These are phyloP conservation scores for Colletotrichum cuscutae DNA, from an alignment of 2,329 filamentous ascomycete genomes.

Conservation along the genomic window DNA sequence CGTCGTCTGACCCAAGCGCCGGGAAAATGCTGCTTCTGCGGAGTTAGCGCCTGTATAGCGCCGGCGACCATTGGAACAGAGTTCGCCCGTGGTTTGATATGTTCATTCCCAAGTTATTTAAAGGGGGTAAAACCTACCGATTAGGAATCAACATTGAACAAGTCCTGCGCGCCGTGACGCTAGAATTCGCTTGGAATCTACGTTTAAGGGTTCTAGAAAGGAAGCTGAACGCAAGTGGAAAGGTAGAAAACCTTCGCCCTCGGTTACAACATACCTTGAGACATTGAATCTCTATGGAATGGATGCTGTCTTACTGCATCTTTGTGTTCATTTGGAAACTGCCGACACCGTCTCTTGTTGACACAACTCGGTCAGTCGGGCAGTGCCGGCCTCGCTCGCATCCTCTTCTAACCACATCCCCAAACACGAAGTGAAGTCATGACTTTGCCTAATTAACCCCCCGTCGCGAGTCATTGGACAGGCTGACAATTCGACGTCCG, in stretches of 20 bases:
- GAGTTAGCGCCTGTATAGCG: neutral
- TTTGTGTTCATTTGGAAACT: neutral
- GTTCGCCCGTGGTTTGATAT: conserved; percentile 28
- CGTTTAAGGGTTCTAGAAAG: neutral
- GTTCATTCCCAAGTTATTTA: neutral
- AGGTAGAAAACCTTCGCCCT: neutral
- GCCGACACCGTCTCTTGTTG: neutral
- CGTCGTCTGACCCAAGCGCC: conserved; percentile 1
- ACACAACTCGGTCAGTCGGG: neutral
- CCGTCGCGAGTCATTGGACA: conserved; percentile 13
- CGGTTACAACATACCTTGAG: neutral
- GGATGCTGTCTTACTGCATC: neutral
- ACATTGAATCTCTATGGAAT: neutral
- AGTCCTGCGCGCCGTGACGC: neutral
- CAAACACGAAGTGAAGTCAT: neutral
- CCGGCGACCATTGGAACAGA: conserved; percentile 9
- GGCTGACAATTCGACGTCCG: neutral
- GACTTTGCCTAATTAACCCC: neutral
- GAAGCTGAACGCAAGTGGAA: neutral
- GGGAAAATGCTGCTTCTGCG: neutral
- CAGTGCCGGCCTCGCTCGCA: too few relatives aligned
- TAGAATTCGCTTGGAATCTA: neutral
- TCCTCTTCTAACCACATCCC: too few relatives aligned
- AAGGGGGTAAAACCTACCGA: neutral
- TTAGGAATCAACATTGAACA: neutral